Evolutionary conservation across 2,329 filamentous ascomycete species (phyloP), one percentile per base, ranked within the genome.

Genomic region (Alternaria ventricosa): DNA sequence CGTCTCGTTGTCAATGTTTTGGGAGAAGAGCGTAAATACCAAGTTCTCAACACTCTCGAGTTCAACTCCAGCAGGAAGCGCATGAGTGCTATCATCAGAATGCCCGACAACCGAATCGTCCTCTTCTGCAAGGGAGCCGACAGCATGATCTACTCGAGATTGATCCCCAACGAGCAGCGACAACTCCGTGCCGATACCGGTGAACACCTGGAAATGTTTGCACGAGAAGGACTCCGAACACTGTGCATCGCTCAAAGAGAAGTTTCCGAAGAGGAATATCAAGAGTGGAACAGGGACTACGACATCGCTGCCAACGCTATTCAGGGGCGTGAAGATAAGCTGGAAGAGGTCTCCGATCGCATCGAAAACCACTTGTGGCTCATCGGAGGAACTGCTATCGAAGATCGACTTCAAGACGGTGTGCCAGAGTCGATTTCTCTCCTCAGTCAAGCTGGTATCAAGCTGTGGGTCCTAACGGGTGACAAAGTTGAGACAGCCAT

Each of bases 401-500:
- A 99, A 81, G 96, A 99, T 84, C 90, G 94, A 71, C 86, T 99
- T 27, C 96, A 99, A 81, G 96, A 99, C 72, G 96, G 95, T 63
- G 96, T 99, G 4, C 96, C 96, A 7, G 96, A 98, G 77, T 95
- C 96, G 0, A 99, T 99, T 73, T 92, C 91, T 55, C 84, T 99
- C 47, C 89, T 99, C 56, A 95, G 91, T 28, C 89, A 94, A 75
- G 96, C 96, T 57, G 96, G 96, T 78, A 97, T 99, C 81, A 99
- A 99, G 82, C 88, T 99, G 8, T 99, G 96, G 96, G 96, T 99
- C 57, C 84, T 99, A 68, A 99, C 96, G 15, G 96, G 96, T 67
- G 96, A 99, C 85, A 99, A 98, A 82, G 95, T 98, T 30, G 96
- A 99, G 82, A 99, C 96, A 23, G 96, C 96, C 61, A 99, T 99